Conservation (phyloP, 352 stramenopile genomes). For the Pythium sp. region DNA sequence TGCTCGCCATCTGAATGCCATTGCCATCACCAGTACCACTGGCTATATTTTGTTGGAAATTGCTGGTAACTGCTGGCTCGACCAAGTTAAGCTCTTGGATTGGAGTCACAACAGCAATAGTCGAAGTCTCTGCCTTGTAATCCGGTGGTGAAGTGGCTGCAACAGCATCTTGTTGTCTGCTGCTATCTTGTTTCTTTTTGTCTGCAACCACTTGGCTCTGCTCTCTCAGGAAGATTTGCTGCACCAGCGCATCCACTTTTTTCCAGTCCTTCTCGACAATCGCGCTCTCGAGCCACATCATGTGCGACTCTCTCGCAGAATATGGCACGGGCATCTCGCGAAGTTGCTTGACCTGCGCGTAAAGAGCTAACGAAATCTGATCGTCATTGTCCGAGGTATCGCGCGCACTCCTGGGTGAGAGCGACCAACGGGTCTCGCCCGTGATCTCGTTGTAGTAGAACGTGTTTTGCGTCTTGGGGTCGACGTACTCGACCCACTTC, state of each 20-base stretch:
- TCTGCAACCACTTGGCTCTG: slow-evolving; percentile 39
- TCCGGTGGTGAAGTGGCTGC: background rate
- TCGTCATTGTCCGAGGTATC: slow-evolving; percentile 44
- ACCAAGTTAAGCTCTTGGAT: background rate
- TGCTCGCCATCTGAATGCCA: background rate
- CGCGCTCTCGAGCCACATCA: slow-evolving; percentile 66
- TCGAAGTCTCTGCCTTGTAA: background rate
- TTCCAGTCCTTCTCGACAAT: slow-evolving; percentile 58
- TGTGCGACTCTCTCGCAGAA: slow-evolving; percentile 51
- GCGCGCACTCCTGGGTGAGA: slow-evolving; percentile 66
- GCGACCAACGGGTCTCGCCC: slow-evolving; percentile 82
- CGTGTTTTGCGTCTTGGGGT: slow-evolving; percentile 73
- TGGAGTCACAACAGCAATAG: background rate
- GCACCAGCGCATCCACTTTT: slow-evolving; percentile 65
- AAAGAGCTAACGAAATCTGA: slow-evolving; percentile 61
- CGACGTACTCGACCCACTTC: slow-evolving; percentile 84
- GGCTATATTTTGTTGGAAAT: background rate
- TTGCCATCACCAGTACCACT: background rate
- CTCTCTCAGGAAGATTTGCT: slow-evolving; percentile 70
- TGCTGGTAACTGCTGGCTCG: background rate
- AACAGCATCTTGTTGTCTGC: background rate
- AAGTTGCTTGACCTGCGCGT: slow-evolving; percentile 49
- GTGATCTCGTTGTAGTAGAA: slow-evolving; percentile 93
- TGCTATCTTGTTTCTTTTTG: slow-evolving; percentile 8
- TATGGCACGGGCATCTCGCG: slow-evolving; percentile 50